Evolutionary conservation across 2,329 filamentous ascomycete genomes (phyloP).

Genomic region (Aspergillus sp.): DNA sequence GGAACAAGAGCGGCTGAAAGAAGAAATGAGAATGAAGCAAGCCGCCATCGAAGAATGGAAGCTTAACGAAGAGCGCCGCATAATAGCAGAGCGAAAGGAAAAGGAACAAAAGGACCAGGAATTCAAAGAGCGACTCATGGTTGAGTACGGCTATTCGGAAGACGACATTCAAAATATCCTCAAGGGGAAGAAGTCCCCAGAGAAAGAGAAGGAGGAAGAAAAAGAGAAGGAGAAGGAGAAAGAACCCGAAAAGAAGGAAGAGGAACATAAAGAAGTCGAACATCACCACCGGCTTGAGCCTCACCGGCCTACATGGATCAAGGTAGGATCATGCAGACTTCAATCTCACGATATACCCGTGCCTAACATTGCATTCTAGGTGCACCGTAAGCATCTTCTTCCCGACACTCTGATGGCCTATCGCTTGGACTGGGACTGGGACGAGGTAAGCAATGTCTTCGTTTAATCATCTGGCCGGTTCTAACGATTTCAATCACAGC

Average conservation of each 20-base stretch:
- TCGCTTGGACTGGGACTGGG: slow-evolving; percentile 43
- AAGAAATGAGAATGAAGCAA: slow-evolving; percentile 30
- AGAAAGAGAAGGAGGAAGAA: slow-evolving; percentile 22
- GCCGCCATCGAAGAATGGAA: slow-evolving; percentile 39
- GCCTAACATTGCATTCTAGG: slow-evolving; percentile 19
- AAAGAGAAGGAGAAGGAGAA: slow-evolving; percentile 23
- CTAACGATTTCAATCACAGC: slow-evolving; percentile 24
- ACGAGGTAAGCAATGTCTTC: slow-evolving; percentile 33
- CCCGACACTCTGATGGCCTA: slow-evolving; percentile 44
- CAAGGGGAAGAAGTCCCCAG: slow-evolving; percentile 35
- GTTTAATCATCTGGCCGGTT: neutral
- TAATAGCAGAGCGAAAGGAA: slow-evolving; percentile 27
- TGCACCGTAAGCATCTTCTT: slow-evolving; percentile 42
- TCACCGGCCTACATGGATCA: slow-evolving; percentile 37
- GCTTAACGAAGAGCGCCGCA: slow-evolving; percentile 23
- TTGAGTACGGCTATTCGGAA: slow-evolving; percentile 36
- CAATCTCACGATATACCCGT: neutral
- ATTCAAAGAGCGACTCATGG: slow-evolving; percentile 31
- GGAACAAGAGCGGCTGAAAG: slow-evolving; percentile 25
- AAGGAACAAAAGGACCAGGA: slow-evolving; percentile 26
- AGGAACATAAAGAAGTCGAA: slow-evolving; percentile 25
- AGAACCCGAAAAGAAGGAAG: slow-evolving; percentile 31
- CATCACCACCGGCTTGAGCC: slow-evolving; percentile 11
- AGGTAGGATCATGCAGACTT: slow-evolving; percentile 24
- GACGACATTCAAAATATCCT: slow-evolving; percentile 40